Evolutionary conservation across 306 rosid genomes (phyloP), one percentile per base, ranked within the genome.

Genomic region (Gillenia trifoliata): DNA sequence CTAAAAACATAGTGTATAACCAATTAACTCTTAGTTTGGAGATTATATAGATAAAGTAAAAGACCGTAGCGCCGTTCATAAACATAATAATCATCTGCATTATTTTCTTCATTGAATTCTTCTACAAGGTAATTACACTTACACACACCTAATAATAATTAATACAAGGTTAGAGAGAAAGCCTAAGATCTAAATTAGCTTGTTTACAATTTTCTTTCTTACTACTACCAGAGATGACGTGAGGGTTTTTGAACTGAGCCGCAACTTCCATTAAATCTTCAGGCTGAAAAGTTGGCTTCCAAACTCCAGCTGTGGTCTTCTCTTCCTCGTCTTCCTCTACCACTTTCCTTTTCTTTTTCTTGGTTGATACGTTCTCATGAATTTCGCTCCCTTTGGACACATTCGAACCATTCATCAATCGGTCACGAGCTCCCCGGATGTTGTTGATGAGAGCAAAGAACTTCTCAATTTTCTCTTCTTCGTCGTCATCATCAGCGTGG

Each of bases 221-320:
- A 50, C 61, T 2, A 12, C 29, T 41, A 17, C 66, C 43, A 2
- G 23, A 20, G 30, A 50, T 8, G 16, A 52, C 30, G 52, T 63
- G 62, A 3, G 73, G 70, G 65, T 11, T 31, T 30, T 64, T 64
- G 36, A 43, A 50, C 40, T 59, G 61, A 54, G 10, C 29, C 50
- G 64, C 15, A 63, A 72, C 88, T 76, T 85, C 86, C 17, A 31
- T 56, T 66, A 88, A 91, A 81, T 87, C 93, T 76, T 85, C 82
- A 33, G 55, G 52, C 54, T 76, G 70, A 81, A 88, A 90, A 66
- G 74, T 73, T 8, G 92, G 92, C 74, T 65, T 85, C 92, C 93
- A 88, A 62, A 76, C 84, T 16, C 29, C 71, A 43, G 23, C 30
- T 4, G 45, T 41, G 15, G 6, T 8, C 34, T 25, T 41, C 23